phyloP scores from a whole-genome alignment of 768 basidiomycete species.

The Suillus bovinus region DNA sequence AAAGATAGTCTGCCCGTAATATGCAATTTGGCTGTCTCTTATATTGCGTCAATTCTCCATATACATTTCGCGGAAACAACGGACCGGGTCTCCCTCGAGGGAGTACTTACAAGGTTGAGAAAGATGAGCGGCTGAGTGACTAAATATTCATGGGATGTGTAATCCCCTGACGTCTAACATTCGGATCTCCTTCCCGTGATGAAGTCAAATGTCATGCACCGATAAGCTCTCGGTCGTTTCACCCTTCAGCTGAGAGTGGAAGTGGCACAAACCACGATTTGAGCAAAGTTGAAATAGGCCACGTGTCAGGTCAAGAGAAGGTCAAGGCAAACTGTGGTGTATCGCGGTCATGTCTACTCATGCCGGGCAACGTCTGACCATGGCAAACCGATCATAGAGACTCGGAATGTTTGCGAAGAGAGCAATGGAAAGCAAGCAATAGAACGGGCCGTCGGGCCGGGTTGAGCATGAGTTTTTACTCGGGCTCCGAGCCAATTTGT shows the following conservation, averaged over 20 bases:
- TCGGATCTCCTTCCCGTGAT: not conserved
- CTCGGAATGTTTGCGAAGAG: not conserved
- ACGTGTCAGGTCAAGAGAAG: not conserved
- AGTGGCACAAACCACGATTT: not conserved
- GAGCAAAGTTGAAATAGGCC: not conserved
- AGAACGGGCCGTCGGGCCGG: not conserved
- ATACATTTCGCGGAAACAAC: not conserved
- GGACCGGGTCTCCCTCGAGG: not conserved
- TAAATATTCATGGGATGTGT: slow-evolving; percentile 4
- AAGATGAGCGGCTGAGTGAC: slow-evolving; percentile 1
- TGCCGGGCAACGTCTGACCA: not conserved
- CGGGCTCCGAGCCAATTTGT: too few species aligned
- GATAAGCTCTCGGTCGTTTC: not conserved
- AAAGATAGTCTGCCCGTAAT: not conserved
- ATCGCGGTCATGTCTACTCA: not conserved
- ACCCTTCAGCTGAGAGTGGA: not conserved
- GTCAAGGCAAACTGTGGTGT: not conserved
- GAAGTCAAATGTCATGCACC: not conserved
- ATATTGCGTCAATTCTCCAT: slow-evolving; percentile 3
- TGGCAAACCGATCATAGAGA: not conserved
- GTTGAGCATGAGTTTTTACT: too few species aligned
- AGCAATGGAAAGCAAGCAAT: too few species aligned
- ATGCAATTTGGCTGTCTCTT: not conserved
- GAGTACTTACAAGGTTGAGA: not conserved
- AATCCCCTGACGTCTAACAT: not conserved